Evolutionary conservation across 768 basidiomycete species (phyloP).

Genomic region (Boletus edulis): DNA sequence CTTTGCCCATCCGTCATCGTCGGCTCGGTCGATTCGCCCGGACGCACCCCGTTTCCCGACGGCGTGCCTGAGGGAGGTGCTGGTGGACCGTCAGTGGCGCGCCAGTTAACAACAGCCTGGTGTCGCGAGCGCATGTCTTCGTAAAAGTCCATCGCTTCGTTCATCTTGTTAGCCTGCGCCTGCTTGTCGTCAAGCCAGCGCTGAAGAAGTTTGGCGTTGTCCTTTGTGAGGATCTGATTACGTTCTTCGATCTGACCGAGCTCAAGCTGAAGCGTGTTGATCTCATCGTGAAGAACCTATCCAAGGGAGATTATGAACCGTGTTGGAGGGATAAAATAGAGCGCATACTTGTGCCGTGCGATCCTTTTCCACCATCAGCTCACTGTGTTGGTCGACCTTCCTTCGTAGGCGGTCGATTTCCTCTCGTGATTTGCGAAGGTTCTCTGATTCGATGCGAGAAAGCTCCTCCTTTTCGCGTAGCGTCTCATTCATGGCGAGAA

Average conservation of each 20-base stretch:
- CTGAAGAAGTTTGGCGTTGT: slow-evolving; percentile 93
- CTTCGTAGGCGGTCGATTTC: slow-evolving; percentile 67
- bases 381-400: slow-evolving; percentile 81
- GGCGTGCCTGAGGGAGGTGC: slow-evolving; percentile 37
- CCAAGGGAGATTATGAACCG: slow-evolving; percentile 5
- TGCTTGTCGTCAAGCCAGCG: slow-evolving; percentile 98
- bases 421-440: slow-evolving; percentile 70
- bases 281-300: slow-evolving; percentile 93
- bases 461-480: slow-evolving; percentile 91
- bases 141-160: slow-evolving; percentile 88
- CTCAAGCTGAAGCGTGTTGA: slow-evolving; percentile 88
- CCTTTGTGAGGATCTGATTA: slow-evolving; percentile 81
- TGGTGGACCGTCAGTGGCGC: slow-evolving; percentile 37
- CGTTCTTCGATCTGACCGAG: slow-evolving; percentile 86
- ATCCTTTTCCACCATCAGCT: slow-evolving; percentile 87
- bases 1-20: slow-evolving; percentile 66
- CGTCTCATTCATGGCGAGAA: slow-evolving; percentile 92
- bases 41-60: slow-evolving; percentile 44
- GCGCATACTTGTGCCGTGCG: slow-evolving; percentile 75
- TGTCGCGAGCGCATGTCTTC: slow-evolving; percentile 81
- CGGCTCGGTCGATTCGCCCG: slow-evolving; percentile 35
- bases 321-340: not conserved
- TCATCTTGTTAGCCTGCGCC: slow-evolving; percentile 90
- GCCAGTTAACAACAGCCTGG: slow-evolving; percentile 59
- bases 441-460: slow-evolving; percentile 78